Percentiles rank a stretch among this genome's conserved stretches.
Conservation (phyloP, 2,329 filamentous ascomycete genomes). For the Cordyceps pruinosa region DNA sequence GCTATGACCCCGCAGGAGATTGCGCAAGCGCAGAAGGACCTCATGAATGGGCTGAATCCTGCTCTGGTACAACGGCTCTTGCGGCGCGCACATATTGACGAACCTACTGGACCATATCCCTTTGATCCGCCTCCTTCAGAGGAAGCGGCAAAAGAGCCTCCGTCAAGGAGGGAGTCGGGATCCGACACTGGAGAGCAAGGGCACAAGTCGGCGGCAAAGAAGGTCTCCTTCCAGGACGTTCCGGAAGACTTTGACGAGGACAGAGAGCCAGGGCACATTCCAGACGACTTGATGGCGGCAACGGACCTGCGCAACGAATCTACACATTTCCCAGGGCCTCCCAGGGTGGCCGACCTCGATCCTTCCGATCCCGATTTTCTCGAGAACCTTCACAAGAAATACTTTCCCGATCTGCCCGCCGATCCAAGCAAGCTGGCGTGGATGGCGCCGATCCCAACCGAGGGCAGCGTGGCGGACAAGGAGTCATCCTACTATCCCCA, state of each 20-base stretch:
- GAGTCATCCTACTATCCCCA: conserved; percentile 77
- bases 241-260: conserved; percentile 34
- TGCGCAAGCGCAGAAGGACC: conserved; percentile 67
- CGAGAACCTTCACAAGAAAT: conserved; percentile 77
- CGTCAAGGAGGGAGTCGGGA: neutral
- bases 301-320: conserved; percentile 32
- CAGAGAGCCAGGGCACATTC: conserved; percentile 33
- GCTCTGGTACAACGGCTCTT: conserved; percentile 71
- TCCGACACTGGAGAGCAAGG: conserved; percentile 1
- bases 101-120: conserved; percentile 37
- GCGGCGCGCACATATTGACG: conserved; percentile 67
- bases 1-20: conserved; percentile 80
- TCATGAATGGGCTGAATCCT: conserved; percentile 72
- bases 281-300: conserved; percentile 37
- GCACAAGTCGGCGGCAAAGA: conserved; percentile 18
- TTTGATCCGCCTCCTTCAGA: conserved; percentile 32
- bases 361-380: conserved; percentile 79
- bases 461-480: conserved; percentile 56
- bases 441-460: conserved; percentile 69
- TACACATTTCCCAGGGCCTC: conserved; percentile 57
- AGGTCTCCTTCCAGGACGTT: conserved; percentile 14
- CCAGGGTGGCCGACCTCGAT: conserved; percentile 63
- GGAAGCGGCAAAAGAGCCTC: conserved; percentile 6
- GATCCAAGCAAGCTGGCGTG: conserved; percentile 83
- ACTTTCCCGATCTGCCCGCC: conserved; percentile 81